Evolutionary conservation across 768 basidiomycete genomes (phyloP), one percentile per base, ranked within the genome.

Genomic region (Cystofilobasidium bisporidii): DNA sequence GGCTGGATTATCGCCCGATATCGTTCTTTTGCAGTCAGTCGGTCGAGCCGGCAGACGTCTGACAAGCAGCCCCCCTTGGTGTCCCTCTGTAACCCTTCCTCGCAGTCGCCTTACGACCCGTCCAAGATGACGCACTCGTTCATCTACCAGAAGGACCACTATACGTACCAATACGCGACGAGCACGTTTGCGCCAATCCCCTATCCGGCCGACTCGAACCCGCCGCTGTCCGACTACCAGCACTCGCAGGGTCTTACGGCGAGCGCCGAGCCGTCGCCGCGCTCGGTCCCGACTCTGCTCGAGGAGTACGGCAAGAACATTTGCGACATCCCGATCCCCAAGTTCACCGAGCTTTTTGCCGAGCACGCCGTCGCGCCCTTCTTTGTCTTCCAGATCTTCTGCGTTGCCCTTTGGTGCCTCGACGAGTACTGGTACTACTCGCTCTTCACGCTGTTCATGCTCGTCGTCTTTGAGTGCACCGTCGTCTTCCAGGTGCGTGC

Each of bases 351-450:
- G 71, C 83, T 99, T 41, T 97, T 99, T 72, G 82, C 80, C 28
- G 96, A 99, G 79, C 96, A 99, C 74, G 92, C 94, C 1, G 93
- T 92, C 6, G 96, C 96, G 0, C 96, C 96, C 0, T 99, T 99
- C 83, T 99, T 99, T 77, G 96, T 99, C 32, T 99, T 99, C 79
- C 96, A 99, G 78, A 79, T 98, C 22, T 98, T 99, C 79, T 98
- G 96, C 71, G 96, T 97, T 1, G 91, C 89, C 0, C 80, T 99
- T 14, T 99, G 96, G 96, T 91, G 88, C 75, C 78, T 99, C 73
- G 96, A 99, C 73, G 96, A 98, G 76, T 99, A 98, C 77, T 97
- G 92, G 93, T 97, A 96, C 77, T 99, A 97, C 81, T 79, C 88
- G 65, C 77, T 99, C 47, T 99, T 99, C 80, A 98, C 96, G 1